Conservation (phyloP, 1,284 basidiomycete genomes). For the Schizophyllum commune region DNA sequence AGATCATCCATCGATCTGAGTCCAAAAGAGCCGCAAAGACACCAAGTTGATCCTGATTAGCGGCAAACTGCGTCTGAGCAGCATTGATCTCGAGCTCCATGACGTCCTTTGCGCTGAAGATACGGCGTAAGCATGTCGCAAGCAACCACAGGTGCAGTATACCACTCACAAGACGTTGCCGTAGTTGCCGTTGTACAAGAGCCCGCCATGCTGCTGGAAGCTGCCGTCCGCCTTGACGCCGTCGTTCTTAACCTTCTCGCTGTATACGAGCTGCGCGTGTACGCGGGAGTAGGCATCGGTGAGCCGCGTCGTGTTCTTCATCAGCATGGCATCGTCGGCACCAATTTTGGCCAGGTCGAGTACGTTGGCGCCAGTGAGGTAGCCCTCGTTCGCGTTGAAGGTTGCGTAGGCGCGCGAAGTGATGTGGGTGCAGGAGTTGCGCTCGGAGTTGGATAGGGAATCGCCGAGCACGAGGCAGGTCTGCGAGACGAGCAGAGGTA, state of each 20-base stretch:
- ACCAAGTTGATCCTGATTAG: conserved; percentile 26
- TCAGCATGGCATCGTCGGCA: conserved; percentile 42
- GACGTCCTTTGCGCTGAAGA: conserved; percentile 39
- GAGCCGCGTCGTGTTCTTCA: conserved; percentile 33
- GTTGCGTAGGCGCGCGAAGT: conserved; percentile 44
- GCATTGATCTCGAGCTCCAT: conserved; percentile 43
- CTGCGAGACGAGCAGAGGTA: conserved; percentile 46
- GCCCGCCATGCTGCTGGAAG: conserved; percentile 52
- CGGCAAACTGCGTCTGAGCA: conserved; percentile 45
- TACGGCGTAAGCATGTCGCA: no score
- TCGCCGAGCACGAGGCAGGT: conserved; percentile 48
- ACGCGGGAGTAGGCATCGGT: conserved; percentile 40
- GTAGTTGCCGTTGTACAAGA: conserved; percentile 47
- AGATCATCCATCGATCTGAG: conserved; percentile 61
- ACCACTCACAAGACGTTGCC: conserved; percentile 51
- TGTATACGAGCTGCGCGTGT: conserved; percentile 41
- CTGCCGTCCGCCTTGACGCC: conserved; percentile 58
- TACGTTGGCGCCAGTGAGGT: conserved; percentile 54
- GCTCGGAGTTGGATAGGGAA: conserved; percentile 33
- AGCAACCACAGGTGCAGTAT: conserved; percentile 3
- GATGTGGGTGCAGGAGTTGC: conserved; percentile 41
- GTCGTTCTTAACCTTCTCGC: conserved; percentile 37
- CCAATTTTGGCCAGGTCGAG: conserved; percentile 51
- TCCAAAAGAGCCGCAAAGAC: conserved; percentile 45
- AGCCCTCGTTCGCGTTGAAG: conserved; percentile 37